phyloP scores from a whole-genome alignment of 306 rosid genomes.

The Begonia masoniana region DNA sequence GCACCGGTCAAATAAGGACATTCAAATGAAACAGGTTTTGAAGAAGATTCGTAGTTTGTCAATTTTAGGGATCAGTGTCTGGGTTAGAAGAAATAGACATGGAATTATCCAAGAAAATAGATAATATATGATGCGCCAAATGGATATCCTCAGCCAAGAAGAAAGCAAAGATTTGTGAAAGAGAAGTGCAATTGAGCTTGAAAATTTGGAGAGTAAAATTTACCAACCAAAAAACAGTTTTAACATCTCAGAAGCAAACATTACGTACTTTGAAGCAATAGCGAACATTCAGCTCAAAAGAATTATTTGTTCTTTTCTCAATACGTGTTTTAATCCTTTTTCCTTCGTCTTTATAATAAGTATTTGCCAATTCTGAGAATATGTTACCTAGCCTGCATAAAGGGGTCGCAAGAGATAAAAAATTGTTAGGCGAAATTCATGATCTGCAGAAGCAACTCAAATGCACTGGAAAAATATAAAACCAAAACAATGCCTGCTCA shows the following conservation, averaged over 20 bases:
- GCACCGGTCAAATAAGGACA: too few relatives aligned
- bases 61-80: too few relatives aligned
- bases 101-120: too few relatives aligned
- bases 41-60: too few relatives aligned
- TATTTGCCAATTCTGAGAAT: slow-evolving; percentile 53
- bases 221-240: too few relatives aligned
- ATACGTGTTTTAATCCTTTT: slow-evolving; percentile 55
- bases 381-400: slow-evolving; percentile 47
- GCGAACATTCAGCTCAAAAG: slow-evolving; percentile 61
- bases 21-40: too few relatives aligned
- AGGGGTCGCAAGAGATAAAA: not conserved
- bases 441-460: not conserved
- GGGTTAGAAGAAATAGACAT: too few relatives aligned
- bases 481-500: slow-evolving; percentile 28
- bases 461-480: slow-evolving; percentile 3
- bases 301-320: slow-evolving; percentile 56
- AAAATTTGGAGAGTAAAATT: too few relatives aligned
- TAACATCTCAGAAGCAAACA: not conserved
- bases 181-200: too few relatives aligned
- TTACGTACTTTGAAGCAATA: slow-evolving; percentile 77
- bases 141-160: too few relatives aligned
- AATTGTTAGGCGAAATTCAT: not conserved
- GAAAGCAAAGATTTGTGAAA: too few relatives aligned
- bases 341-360: slow-evolving; percentile 79
- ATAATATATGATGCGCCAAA: too few relatives aligned